phyloP scores from a whole-genome alignment of 768 basidiomycete species.

The Russula emetica region DNA sequence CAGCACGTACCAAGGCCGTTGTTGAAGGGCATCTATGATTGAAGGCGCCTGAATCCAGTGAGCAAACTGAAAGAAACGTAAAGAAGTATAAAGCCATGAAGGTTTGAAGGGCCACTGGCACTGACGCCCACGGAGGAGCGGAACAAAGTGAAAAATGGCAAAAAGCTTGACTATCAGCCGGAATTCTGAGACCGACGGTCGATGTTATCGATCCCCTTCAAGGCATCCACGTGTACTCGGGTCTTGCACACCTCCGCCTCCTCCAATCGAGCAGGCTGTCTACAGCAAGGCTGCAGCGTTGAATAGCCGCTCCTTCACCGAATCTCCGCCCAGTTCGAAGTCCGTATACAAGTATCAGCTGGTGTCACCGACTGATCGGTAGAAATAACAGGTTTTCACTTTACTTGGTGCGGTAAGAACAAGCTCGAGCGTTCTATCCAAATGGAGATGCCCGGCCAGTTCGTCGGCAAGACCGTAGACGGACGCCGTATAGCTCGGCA shows the following conservation, averaged over 20 bases:
- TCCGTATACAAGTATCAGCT: neutral
- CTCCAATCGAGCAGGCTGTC: neutral
- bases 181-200: neutral
- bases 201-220: conserved; percentile 3
- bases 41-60: neutral
- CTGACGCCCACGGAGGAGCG: conserved; percentile 4
- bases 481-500: neutral
- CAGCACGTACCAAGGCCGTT: neutral
- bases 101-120: neutral
- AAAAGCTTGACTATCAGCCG: conserved; percentile 13
- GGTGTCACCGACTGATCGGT: conserved; percentile 25
- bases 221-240: conserved; percentile 11
- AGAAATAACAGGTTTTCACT: conserved; percentile 8
- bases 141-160: conserved; percentile 6
- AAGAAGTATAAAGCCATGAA: neutral
- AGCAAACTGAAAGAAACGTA: neutral
- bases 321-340: conserved; percentile 15
- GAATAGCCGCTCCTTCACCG: conserved; percentile 14
- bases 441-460: conserved; percentile 14
- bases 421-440: conserved; percentile 12
- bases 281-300: neutral
- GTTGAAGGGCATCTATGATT: neutral
- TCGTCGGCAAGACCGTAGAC: neutral
- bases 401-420: conserved; percentile 16
- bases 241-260: neutral